A percentile compares a stretch with the other conserved stretches of the same genome.
These are phyloP conservation scores for Geotrichum klebahnii DNA, from an alignment of 1,139 yeast genomes.

Conservation along the genomic window DNA sequence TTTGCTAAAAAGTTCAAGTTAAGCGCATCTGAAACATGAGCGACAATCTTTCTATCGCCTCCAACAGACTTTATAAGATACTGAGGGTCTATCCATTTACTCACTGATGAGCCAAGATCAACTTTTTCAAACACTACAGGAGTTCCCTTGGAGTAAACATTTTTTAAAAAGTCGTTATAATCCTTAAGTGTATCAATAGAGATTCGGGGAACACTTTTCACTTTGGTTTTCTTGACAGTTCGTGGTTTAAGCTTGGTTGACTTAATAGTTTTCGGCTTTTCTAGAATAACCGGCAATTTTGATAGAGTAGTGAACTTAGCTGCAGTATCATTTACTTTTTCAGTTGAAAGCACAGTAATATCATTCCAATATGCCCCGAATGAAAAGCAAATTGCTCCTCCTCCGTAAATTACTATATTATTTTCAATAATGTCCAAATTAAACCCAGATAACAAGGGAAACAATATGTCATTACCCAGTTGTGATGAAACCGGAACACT, in stretches of 20 bases:
- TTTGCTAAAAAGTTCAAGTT: constrained; percentile 36
- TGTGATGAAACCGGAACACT: constrained; percentile 7
- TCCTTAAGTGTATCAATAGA: not conserved
- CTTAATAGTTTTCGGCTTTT: constrained; percentile 2
- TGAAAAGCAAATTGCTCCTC: constrained; percentile 82
- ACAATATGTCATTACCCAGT: constrained; percentile 34
- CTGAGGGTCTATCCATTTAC: constrained; percentile 35
- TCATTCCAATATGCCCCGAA: constrained; percentile 69
- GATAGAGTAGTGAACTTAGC: not conserved
- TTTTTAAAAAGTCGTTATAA: constrained; percentile 13
- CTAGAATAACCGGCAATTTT: constrained; percentile 7
- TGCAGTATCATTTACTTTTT: not conserved
- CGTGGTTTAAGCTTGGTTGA: not conserved
- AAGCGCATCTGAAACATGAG: constrained; percentile 32
- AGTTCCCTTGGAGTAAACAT: constrained; percentile 16
- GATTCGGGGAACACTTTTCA: constrained; percentile 12
- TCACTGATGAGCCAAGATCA: constrained; percentile 33
- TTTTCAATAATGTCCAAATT: constrained; percentile 37
- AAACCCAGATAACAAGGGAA: constrained; percentile 62
- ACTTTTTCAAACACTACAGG: constrained; percentile 30
- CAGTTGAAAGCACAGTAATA: constrained; percentile 24
- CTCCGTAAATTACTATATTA: constrained; percentile 49
- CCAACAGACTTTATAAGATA: constrained; percentile 36
- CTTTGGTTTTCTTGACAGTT: constrained; percentile 4
- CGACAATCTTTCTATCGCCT: constrained; percentile 30